A percentile compares a stretch with the other conserved stretches of the same genome.
Conservation (phyloP, 306 rosid species). For the Benincasa hispida region DNA sequence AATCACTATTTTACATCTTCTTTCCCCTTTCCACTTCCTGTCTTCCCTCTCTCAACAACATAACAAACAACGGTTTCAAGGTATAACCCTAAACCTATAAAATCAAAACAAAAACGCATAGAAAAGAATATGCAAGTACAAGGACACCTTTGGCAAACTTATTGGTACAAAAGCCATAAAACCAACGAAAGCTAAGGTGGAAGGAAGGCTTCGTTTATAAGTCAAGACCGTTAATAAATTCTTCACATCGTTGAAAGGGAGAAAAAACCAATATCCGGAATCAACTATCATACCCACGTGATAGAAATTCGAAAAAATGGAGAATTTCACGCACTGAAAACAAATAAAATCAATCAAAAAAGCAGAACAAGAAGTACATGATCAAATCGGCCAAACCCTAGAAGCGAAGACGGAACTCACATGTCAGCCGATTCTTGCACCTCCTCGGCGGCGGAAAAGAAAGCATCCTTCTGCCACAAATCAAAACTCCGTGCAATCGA, state of each 20-base stretch:
- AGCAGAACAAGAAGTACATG: not conserved
- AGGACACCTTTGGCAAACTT: not conserved
- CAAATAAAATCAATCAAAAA: not conserved
- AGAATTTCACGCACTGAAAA: slow-evolving; percentile 5
- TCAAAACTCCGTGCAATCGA: slow-evolving; percentile 80
- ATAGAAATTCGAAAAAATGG: not conserved
- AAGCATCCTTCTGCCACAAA: slow-evolving; percentile 86
- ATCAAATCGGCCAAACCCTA: slow-evolving; percentile 8
- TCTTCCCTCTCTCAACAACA: not conserved
- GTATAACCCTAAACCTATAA: not conserved
- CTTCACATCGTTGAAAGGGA: not conserved
- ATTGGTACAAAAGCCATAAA: not conserved
- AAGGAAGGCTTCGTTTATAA: not conserved
- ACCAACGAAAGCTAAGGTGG: not conserved
- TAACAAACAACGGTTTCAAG: not conserved
- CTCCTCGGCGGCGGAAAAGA: slow-evolving; percentile 95
- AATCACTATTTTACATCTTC: not conserved
- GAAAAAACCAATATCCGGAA: not conserved
- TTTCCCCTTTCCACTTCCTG: not conserved
- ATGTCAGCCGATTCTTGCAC: slow-evolving; percentile 96
- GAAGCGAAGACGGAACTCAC: slow-evolving; percentile 26
- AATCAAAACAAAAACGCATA: not conserved
- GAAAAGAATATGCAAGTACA: not conserved
- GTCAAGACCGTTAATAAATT: not conserved
- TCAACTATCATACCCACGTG: not conserved